phyloP scores from a whole-genome alignment of 371 early-diverging fungal genomes.

The Gilbertella persicaria region DNA sequence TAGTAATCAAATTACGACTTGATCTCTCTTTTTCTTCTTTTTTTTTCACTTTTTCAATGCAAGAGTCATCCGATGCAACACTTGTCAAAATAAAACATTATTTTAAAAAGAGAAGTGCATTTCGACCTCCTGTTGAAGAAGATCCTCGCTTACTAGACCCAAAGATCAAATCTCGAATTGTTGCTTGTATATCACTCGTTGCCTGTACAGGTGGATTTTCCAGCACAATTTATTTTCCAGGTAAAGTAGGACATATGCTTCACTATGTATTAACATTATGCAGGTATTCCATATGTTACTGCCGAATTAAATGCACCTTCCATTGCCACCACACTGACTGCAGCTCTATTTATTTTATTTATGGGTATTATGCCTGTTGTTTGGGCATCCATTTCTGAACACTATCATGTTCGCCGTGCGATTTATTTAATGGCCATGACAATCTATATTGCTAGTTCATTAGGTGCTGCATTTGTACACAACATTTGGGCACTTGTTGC shows the following conservation, averaged over 20 bases:
- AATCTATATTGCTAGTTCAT: conserved; percentile 58
- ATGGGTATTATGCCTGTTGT: conserved; percentile 59
- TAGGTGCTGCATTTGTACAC: conserved; percentile 62
- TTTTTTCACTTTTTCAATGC: neutral
- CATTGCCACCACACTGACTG: conserved; percentile 51
- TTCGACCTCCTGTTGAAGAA: conserved; percentile 9
- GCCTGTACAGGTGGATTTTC: conserved; percentile 17
- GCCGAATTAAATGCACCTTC: conserved; percentile 44
- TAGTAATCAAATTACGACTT: no score
- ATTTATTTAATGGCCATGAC: conserved; percentile 43
- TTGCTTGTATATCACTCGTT: conserved; percentile 7
- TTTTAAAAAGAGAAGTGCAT: conserved; percentile 2
- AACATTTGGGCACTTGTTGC: conserved; percentile 60
- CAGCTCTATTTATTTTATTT: conserved; percentile 55
- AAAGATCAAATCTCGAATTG: conserved; percentile 4
- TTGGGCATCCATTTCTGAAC: conserved; percentile 68
- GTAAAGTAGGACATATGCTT: conserved; percentile 1
- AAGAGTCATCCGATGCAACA: neutral
- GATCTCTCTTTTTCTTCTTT: no score
- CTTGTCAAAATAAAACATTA: neutral
- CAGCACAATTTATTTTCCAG: conserved; percentile 27
- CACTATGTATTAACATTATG: conserved; percentile 3
- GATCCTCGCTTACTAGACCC: conserved; percentile 13
- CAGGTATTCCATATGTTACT: conserved; percentile 48
- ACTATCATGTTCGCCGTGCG: conserved; percentile 52